Evolutionary conservation across 2,329 filamentous ascomycete genomes (phyloP), one percentile per base, ranked within the genome.

Genomic region (Cladorrhinum sp.): DNA sequence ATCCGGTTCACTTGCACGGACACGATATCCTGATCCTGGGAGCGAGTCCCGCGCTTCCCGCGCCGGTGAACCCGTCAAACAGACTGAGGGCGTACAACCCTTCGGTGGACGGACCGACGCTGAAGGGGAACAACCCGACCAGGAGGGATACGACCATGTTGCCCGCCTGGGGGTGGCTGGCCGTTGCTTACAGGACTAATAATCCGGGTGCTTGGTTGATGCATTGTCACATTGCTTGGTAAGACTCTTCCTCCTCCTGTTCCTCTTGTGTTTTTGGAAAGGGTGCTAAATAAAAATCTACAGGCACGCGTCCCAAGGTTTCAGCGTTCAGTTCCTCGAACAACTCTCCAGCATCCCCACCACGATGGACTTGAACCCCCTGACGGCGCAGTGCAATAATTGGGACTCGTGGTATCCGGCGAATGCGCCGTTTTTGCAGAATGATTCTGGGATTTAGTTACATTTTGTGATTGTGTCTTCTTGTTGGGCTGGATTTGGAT

Each of bases 161-260:
- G 3, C 76, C 78, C 0, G 71, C 70, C 3, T 72, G 70, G 26
- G 80, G 80, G 0, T 79, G 78, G 69, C 60, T 82, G 3, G 74
- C 77, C 1, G 69, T 83, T 9, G 79, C 76, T 0, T 83, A 80
- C 66, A 67, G 72, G 58, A 74, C 77, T 0, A 75, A 83, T 67
- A 82, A 83, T 61, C 80, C 80, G 0, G 80, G 80, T 21, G 66
- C 73, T 5, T 79, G 77, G 77, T 65, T 79, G 42, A 73, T 80
- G 70, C 77, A 80, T 10, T 51, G 42, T 23, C 54, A 57, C 30
- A 57, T 57, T 33, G 54, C 54, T 20, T 57, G 54, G 54, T 51
- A 2, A 24, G 49, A n/a, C n/a, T 24, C 26, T 51, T 51, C 14
- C 6, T 26, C 14, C 20, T 50, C 20, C 6, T 50, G 6, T 50